Evolutionary conservation across 2,329 filamentous ascomycete species (phyloP), one percentile per base, ranked within the genome.

Genomic region (Westerdykella aurantiaca): DNA sequence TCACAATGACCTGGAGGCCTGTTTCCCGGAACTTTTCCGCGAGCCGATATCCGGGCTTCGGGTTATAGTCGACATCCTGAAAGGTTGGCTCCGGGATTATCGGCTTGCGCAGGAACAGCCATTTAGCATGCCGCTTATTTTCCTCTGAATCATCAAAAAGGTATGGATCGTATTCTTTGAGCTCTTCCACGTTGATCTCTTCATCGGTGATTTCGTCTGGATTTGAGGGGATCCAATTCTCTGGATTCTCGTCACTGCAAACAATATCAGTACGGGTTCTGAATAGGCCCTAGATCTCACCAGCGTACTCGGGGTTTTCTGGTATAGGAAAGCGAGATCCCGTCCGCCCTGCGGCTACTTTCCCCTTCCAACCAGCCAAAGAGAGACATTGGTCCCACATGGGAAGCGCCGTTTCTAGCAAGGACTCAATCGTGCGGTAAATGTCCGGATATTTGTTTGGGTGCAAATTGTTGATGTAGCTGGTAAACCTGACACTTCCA

Each of bases 1-100:
- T 82, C 31, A 82, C 72, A 38, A 84, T 78, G 23, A 84, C 61
- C 52, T 85, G 81, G 5, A 83, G 51, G 1, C 76, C 74, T 3
- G 31, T 33, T 33, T 12, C 31, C 7, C 12, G 14, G 7, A 13
- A 33, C 14, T 17, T 11, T 17, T 21, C 18, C 17, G 5, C 35
- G 17, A 37, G 18, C 12, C 35, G 31, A 13, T 33, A 13, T 33
- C 31, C 31, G 14, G 31, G 31, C 31, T 13, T 14, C 10, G 51
- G 52, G 1, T 40, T 29, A 33, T 60, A 56, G 11, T 57, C 41
- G 9, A 58, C 31, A 4, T 53, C 47, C 12, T 47, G 12, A 16
- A 51, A 51, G 1, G 23, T 13, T 16, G 48, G 33, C 21, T 55
- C 46, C 0, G 47, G 46, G 10, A 59, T 45, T 1, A 18, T 31